These are phyloP conservation scores for Heterobasidion parviporum DNA, from an alignment of 1,284 basidiomycete species.

Conservation along the genomic window DNA sequence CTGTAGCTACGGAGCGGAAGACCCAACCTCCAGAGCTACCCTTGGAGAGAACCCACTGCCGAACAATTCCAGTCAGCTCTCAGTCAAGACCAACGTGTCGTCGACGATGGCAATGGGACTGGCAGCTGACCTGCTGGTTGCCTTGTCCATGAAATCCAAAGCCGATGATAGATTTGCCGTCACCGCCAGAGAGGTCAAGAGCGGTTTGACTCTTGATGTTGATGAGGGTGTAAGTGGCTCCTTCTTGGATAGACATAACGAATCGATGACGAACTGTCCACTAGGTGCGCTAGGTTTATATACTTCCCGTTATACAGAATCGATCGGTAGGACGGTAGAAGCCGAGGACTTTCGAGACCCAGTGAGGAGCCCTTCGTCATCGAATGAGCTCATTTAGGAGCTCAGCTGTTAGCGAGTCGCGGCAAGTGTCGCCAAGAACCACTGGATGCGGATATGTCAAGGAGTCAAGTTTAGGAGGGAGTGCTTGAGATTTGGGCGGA, in stretches of 20 bases:
- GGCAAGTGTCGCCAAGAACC: too few relatives aligned
- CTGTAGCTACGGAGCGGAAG: constrained; percentile 27
- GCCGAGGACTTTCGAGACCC: too few relatives aligned
- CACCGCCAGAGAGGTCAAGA: constrained; percentile 45
- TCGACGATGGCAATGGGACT: neutral
- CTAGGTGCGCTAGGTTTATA: too few relatives aligned
- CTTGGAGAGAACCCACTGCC: neutral
- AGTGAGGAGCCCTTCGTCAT: too few relatives aligned
- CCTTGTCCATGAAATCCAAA: constrained; percentile 30
- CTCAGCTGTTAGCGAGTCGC: too few relatives aligned
- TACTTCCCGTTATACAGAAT: too few relatives aligned
- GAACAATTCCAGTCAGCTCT: neutral
- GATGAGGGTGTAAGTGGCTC: constrained; percentile 31
- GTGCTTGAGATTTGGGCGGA: too few relatives aligned
- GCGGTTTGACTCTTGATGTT: constrained; percentile 43
- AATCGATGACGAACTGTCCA: neutral
- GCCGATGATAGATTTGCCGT: constrained; percentile 42
- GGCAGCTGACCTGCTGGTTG: constrained; percentile 38
- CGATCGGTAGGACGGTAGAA: too few relatives aligned
- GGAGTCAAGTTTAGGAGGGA: too few relatives aligned
- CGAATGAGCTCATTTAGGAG: too few relatives aligned
- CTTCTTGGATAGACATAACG: constrained; percentile 1
- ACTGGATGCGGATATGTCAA: too few relatives aligned
- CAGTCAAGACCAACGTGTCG: neutral
- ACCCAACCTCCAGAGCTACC: constrained; percentile 20